These are phyloP conservation scores for Osmanthus fragrans DNA, from an alignment of 257 asterid species.

Conservation along the genomic window DNA sequence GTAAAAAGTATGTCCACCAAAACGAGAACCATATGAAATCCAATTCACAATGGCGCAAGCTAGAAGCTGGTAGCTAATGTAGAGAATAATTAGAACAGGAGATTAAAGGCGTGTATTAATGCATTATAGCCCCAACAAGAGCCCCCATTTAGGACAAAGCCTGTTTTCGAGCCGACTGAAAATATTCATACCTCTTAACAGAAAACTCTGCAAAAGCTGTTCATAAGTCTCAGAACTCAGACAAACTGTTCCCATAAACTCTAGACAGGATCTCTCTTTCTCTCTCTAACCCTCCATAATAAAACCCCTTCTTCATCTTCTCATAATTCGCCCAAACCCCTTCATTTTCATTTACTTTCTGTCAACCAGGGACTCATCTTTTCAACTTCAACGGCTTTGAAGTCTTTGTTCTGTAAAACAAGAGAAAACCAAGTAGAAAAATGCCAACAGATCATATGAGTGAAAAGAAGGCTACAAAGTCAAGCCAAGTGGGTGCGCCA, in stretches of 20 bases:
- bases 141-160: conserved; percentile 43
- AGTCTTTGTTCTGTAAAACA: not conserved
- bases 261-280: conserved; percentile 41
- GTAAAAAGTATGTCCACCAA: not conserved
- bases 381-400: not conserved
- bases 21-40: not conserved
- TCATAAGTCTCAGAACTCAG: conserved; percentile 39
- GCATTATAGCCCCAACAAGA: conserved; percentile 28
- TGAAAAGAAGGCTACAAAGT: conserved; percentile 38
- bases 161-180: conserved; percentile 71
- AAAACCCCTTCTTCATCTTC: conserved; percentile 31
- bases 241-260: conserved; percentile 39
- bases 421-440: not conserved
- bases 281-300: conserved; percentile 27
- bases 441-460: conserved; percentile 53
- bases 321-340: conserved; percentile 11
- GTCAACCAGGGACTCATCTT: not conserved
- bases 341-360: not conserved
- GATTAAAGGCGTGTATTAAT: conserved; percentile 1
- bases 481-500: conserved; percentile 56
- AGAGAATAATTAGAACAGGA: not conserved
- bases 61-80: not conserved
- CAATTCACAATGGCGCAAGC: not conserved
- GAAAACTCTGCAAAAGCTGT: conserved; percentile 71
- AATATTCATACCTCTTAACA: conserved; percentile 22